phyloP scores from a whole-genome alignment of 306 rosid species.

The Boehmeria nivea region DNA sequence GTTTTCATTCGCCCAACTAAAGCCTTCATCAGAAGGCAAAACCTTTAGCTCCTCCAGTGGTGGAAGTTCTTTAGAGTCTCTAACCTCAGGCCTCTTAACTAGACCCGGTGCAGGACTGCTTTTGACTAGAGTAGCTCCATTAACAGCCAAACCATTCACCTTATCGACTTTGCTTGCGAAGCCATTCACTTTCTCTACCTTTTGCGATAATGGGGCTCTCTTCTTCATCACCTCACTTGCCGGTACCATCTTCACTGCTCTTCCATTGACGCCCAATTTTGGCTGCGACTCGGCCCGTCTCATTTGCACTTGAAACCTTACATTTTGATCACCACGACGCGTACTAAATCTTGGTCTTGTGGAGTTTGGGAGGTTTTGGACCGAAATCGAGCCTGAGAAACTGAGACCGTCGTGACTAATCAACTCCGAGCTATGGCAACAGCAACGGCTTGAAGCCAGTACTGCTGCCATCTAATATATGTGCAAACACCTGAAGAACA shows the following conservation, averaged over 20 bases:
- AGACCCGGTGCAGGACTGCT: constrained; percentile 30
- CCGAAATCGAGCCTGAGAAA: constrained; percentile 56
- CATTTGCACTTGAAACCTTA: constrained; percentile 44
- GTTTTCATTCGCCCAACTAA: constrained; percentile 93
- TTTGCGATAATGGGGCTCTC: constrained; percentile 14
- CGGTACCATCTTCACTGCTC: constrained; percentile 78
- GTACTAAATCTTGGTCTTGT: constrained; percentile 27
- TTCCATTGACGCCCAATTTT: constrained; percentile 53
- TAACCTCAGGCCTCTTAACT: constrained; percentile 33
- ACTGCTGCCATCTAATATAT: constrained; percentile 42
- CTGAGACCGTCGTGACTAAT: constrained; percentile 41
- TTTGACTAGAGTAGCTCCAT: constrained; percentile 56
- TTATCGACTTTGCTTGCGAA: not conserved
- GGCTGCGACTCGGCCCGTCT: constrained; percentile 49
- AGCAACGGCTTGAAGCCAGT: constrained; percentile 62
- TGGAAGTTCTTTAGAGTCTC: constrained; percentile 44
- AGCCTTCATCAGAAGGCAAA: constrained; percentile 85
- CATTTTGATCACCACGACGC: constrained; percentile 13
- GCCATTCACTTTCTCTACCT: constrained; percentile 30
- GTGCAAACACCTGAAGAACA: constrained; percentile 19
- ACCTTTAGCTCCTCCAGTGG: constrained; percentile 70
- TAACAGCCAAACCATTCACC: constrained; percentile 49
- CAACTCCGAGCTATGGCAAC: constrained; percentile 37
- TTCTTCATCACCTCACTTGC: constrained; percentile 55
- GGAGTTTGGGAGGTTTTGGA: constrained; percentile 28